These are phyloP conservation scores for Steccherinum ochraceum DNA, from an alignment of 768 basidiomycete genomes.

Conservation along the genomic window DNA sequence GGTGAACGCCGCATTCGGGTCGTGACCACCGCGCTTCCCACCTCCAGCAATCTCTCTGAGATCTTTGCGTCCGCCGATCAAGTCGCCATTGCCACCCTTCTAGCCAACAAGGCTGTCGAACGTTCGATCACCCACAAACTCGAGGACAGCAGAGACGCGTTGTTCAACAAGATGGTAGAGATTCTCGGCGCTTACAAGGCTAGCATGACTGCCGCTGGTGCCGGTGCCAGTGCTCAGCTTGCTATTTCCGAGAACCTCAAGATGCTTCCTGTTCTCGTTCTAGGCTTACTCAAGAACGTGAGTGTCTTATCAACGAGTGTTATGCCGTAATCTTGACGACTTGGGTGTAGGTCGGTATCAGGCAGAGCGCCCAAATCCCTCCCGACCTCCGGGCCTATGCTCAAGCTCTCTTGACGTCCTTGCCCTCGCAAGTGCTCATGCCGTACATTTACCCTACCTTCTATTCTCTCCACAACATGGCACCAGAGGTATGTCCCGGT, in stretches of 20 bases:
- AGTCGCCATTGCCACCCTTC: conserved; percentile 44
- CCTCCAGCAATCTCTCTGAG: conserved; percentile 50
- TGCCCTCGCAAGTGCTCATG: conserved; percentile 86
- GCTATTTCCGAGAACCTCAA: conserved; percentile 92
- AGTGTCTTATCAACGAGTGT: conserved; percentile 19
- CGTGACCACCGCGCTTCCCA: conserved; percentile 51
- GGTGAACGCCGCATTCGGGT: conserved; percentile 57
- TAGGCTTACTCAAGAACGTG: conserved; percentile 93
- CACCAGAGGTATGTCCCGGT: conserved; percentile 56
- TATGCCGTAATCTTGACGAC: neutral
- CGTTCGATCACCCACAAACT: conserved; percentile 44
- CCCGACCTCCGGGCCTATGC: conserved; percentile 95
- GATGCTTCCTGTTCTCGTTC: conserved; percentile 85
- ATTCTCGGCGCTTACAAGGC: conserved; percentile 66
- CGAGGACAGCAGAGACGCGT: conserved; percentile 53
- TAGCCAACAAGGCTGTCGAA: conserved; percentile 58
- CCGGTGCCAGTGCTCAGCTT: conserved; percentile 90
- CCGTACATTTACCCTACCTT: conserved; percentile 95
- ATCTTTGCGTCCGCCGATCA: conserved; percentile 53
- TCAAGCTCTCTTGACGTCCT: conserved; percentile 82
- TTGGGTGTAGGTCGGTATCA: conserved; percentile 69
- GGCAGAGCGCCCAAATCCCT: conserved; percentile 95
- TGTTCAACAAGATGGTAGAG: conserved; percentile 49
- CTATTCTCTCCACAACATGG: conserved; percentile 96
- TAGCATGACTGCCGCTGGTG: conserved; percentile 91